phyloP scores from a whole-genome alignment of 1,284 basidiomycete genomes.

The Tylopilus sp. region DNA sequence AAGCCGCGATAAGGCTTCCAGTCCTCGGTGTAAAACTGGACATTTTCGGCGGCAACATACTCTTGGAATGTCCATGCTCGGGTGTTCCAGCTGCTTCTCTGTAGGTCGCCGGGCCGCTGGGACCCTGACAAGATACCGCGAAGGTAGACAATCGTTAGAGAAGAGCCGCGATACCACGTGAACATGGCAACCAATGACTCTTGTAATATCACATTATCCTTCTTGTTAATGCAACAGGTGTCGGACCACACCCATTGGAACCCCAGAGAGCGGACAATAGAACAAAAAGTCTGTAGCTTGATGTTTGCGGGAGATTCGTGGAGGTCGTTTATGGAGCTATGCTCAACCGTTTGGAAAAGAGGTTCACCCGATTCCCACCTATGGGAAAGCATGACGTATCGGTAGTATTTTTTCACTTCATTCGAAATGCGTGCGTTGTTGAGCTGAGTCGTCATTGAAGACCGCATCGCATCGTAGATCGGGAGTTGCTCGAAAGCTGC shows the following conservation, averaged over 20 bases:
- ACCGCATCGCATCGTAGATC: not conserved
- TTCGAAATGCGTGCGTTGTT: constrained; percentile 2
- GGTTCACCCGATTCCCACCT: constrained; percentile 12
- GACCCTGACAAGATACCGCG: not conserved
- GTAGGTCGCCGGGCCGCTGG: not conserved
- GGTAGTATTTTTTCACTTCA: constrained; percentile 10
- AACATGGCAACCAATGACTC: constrained; percentile 8
- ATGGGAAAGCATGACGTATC: constrained; percentile 20
- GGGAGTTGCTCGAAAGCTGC: not conserved
- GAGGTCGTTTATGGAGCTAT: constrained; percentile 6
- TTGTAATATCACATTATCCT: not conserved
- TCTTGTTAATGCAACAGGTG: constrained; percentile 5
- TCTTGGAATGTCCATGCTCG: constrained; percentile 7
- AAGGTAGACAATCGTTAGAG: constrained; percentile 3
- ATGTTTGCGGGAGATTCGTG: not conserved
- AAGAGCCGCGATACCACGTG: constrained; percentile 5
- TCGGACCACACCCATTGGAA: constrained; percentile 8
- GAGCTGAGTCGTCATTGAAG: constrained; percentile 12
- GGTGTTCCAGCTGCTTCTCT: constrained; percentile 4
- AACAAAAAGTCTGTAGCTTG: constrained; percentile 3
- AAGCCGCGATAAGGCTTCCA: constrained; percentile 7
- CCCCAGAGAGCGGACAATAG: not conserved
- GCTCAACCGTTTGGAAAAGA: constrained; percentile 1
- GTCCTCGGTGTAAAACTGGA: constrained; percentile 7
- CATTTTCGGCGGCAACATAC: constrained; percentile 1